phyloP scores from a whole-genome alignment of 2,329 filamentous ascomycete species.

The Aaosphaeria arxii region DNA sequence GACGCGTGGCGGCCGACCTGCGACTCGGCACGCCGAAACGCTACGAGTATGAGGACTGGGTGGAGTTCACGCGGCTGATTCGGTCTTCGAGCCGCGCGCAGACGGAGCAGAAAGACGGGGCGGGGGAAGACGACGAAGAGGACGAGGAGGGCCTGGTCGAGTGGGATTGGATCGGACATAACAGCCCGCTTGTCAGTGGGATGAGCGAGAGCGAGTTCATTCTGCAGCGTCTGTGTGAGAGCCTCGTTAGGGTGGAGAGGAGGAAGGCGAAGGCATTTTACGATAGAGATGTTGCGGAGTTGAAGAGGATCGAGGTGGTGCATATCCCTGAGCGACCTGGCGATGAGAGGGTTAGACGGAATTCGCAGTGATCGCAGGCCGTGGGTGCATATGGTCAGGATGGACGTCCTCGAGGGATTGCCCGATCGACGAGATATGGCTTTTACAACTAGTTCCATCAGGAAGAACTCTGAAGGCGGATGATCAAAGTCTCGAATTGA shows the following conservation, averaged over 20 bases:
- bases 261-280: slow-evolving; percentile 12
- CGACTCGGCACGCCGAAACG: slow-evolving; percentile 56
- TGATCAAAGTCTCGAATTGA: too few species aligned
- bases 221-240: slow-evolving; percentile 63
- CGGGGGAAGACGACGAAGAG: slow-evolving; percentile 40
- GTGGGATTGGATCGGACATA: slow-evolving; percentile 72
- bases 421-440: too few species aligned
- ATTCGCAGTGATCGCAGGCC: too few species aligned
- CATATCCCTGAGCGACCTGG: too few species aligned
- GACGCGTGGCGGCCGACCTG: slow-evolving; percentile 62
- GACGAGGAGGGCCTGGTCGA: slow-evolving; percentile 60
- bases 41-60: slow-evolving; percentile 84
- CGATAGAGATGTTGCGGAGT: neutral
- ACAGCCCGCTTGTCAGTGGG: slow-evolving; percentile 64
- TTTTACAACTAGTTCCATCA: too few species aligned
- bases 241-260: slow-evolving; percentile 45
- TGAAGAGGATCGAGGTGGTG: neutral
- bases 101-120: slow-evolving; percentile 15
- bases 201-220: slow-evolving; percentile 66
- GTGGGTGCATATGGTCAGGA: too few species aligned
- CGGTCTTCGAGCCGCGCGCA: slow-evolving; percentile 44
- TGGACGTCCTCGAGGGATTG: too few species aligned
- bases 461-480: too few species aligned
- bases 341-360: too few species aligned
- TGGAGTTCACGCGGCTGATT: slow-evolving; percentile 76